phyloP scores from a whole-genome alignment of 441 rosid species.

The Jatropha podagrica region DNA sequence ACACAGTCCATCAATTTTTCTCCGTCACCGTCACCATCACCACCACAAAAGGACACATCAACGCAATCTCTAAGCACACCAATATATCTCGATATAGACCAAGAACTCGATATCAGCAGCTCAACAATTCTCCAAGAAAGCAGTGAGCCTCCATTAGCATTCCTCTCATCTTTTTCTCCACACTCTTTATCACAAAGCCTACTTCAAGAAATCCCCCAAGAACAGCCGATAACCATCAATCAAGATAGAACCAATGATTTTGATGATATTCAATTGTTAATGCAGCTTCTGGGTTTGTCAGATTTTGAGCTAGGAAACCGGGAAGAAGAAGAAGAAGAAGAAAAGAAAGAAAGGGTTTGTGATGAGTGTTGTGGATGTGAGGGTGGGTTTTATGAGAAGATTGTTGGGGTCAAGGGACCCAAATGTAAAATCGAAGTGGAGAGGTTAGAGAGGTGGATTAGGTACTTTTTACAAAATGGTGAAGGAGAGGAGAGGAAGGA shows the following conservation, averaged over 20 bases:
- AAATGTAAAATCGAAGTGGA: conserved; percentile 42
- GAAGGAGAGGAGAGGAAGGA: conserved; percentile 27
- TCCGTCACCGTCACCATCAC: background rate
- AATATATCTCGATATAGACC: conserved; percentile 30
- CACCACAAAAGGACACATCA: conserved; percentile 2
- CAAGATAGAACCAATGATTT: background rate
- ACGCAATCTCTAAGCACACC: conserved; percentile 37
- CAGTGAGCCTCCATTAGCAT: conserved; percentile 45
- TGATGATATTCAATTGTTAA: conserved; percentile 36
- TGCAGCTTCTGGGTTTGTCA: conserved; percentile 38
- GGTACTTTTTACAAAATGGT: conserved; percentile 23
- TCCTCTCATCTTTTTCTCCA: conserved; percentile 30
- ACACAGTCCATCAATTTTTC: conserved; percentile 1
- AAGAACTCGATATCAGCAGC: conserved; percentile 9
- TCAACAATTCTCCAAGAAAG: conserved; percentile 27
- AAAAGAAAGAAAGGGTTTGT: conserved; percentile 14
- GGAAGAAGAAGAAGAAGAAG: background rate
- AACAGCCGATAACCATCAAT: conserved; percentile 2
- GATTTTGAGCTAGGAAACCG: conserved; percentile 11
- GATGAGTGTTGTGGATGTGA: conserved; percentile 29
- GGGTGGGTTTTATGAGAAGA: conserved; percentile 44
- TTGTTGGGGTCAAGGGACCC: conserved; percentile 50
- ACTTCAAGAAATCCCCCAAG: conserved; percentile 4
- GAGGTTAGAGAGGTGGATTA: conserved; percentile 49
- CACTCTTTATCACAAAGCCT: conserved; percentile 21